Conservation (phyloP, 345 rosid genomes). For the Acer campestre region DNA sequence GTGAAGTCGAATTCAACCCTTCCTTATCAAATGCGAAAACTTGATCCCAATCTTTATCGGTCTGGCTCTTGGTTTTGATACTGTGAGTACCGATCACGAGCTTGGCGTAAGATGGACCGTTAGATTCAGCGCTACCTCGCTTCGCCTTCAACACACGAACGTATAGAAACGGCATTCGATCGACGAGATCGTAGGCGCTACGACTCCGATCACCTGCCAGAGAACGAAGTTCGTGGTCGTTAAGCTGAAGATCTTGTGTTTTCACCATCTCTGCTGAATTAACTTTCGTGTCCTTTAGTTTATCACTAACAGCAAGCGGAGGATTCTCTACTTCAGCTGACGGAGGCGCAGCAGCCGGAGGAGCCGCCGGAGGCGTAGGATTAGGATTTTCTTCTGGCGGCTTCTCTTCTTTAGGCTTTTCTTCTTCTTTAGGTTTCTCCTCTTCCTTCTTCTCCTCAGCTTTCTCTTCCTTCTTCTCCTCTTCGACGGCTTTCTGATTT, state of each 20-base stretch:
- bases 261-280: conserved; percentile 10
- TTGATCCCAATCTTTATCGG: conserved; percentile 83
- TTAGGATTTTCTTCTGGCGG: conserved; percentile 26
- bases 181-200: conserved; percentile 74
- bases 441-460: conserved; percentile 46
- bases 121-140: conserved; percentile 42
- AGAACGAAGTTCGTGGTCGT: conserved; percentile 60
- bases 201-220: conserved; percentile 53
- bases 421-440: conserved; percentile 37
- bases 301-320: conserved; percentile 49
- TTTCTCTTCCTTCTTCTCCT: conserved; percentile 36
- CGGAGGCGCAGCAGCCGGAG: conserved; percentile 31
- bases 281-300: conserved; percentile 16
- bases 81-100: conserved; percentile 80
- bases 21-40: conserved; percentile 90
- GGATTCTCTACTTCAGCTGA: conserved; percentile 43
- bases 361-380: conserved; percentile 24
- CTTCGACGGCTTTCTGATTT: conserved; percentile 26
- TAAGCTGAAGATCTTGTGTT: conserved; percentile 12
- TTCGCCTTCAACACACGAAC: conserved; percentile 76
- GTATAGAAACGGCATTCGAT: conserved; percentile 82
- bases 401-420: conserved; percentile 38
- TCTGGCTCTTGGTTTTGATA: conserved; percentile 68
- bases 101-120: conserved; percentile 54
- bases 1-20: conserved; percentile 62